Evolutionary conservation across 2,329 filamentous ascomycete species (phyloP), one percentile per base, ranked within the genome.

Genomic region (Zopfia rhizophila): DNA sequence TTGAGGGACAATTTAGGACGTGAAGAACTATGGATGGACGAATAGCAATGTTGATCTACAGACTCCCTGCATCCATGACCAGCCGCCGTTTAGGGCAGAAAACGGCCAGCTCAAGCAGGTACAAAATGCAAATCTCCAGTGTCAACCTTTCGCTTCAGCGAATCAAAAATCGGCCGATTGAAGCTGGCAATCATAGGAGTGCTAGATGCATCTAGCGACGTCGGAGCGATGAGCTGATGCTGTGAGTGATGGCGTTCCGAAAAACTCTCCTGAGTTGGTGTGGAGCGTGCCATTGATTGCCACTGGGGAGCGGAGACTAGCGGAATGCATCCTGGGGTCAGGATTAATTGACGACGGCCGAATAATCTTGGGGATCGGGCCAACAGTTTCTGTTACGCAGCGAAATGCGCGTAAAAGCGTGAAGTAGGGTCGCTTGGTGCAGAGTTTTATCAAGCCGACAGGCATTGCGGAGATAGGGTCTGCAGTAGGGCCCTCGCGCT

Each of bases 181-280:
- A n/a, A n/a, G n/a, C n/a, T n/a, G n/a, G n/a, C n/a, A n/a, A n/a
- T n/a, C n/a, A n/a, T n/a, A n/a, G n/a, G n/a, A n/a, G n/a, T n/a
- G n/a, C n/a, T n/a, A n/a, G n/a, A n/a, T n/a, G n/a, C n/a, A n/a
- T n/a, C n/a, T n/a, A n/a, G n/a, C n/a, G n/a, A n/a, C n/a, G n/a
- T n/a, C n/a, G n/a, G 36, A 42, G 31, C 19, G 31, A 29, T 46
- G 33, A 41, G 30, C 36, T 42, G 37, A 38, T 24, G 43, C 32
- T 28, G 46, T 53, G 50, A 55, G 39, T 53, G 44, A 49, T 43
- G 48, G 52, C 29, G 46, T 61, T 62, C 61, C 61, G 61, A 65
- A 48, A 63, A 60, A 52, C 57, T 43, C 43, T 50, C 55, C 61
- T n/a, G n/a, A n/a, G n/a, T n/a, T n/a, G n/a, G n/a, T n/a, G n/a